These are phyloP conservation scores for Candida maesae DNA, from an alignment of 805 yeast genomes.

Conservation along the genomic window DNA sequence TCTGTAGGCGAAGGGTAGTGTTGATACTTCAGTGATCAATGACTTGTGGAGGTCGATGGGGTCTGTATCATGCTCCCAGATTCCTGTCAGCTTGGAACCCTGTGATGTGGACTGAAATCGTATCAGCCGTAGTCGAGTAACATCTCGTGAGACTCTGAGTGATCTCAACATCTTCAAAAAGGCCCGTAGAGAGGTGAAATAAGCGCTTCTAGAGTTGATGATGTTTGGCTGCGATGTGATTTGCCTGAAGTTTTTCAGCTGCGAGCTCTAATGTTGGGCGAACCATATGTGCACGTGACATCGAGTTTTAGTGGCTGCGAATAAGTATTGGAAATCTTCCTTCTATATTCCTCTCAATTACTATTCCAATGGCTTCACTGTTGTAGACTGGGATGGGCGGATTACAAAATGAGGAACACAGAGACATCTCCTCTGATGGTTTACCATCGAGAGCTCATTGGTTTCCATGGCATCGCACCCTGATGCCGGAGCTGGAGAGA, in stretches of 20 bases:
- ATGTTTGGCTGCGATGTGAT: constrained; percentile 8
- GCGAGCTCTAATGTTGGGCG: background rate
- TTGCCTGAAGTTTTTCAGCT: constrained; percentile 8
- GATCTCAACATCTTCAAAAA: constrained; percentile 2
- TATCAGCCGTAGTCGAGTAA: background rate
- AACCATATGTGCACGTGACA: background rate
- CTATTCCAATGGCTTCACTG: no score
- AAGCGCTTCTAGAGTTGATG: background rate
- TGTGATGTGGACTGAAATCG: constrained; percentile 7
- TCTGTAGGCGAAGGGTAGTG: constrained; percentile 33
- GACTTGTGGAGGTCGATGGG: constrained; percentile 11
- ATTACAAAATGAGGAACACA: no score
- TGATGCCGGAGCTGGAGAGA: no score
- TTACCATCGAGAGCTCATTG: no score
- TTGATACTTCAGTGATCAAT: constrained; percentile 12
- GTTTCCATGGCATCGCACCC: no score
- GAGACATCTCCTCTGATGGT: no score
- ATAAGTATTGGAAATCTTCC: no score
- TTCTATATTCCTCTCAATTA: no score
- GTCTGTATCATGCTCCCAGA: constrained; percentile 20
- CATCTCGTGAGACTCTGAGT: background rate
- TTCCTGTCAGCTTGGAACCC: constrained; percentile 5
- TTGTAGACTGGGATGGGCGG: no score
- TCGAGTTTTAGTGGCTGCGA: background rate
- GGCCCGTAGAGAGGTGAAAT: background rate